Percentiles rank a stretch among this genome's conserved stretches.
These are phyloP conservation scores for Phaeosphaeria sp. DNA, from an alignment of 2,329 filamentous ascomycete species.

Conservation along the genomic window DNA sequence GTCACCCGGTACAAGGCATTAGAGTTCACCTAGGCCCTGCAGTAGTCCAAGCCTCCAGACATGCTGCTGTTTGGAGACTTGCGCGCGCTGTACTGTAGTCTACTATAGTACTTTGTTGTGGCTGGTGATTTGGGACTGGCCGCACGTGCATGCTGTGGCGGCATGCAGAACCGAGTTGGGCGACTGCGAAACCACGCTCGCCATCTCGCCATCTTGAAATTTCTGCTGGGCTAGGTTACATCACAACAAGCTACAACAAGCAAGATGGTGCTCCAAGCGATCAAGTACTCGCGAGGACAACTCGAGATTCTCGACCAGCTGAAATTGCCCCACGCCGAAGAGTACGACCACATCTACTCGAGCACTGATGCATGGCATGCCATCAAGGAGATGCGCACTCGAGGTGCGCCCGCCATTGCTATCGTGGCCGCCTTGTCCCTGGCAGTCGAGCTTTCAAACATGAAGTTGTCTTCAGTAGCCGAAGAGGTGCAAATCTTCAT, in stretches of 20 bases:
- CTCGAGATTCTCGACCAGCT: constrained; percentile 84
- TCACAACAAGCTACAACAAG: constrained; percentile 10
- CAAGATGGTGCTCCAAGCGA: constrained; percentile 71
- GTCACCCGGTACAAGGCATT: background rate
- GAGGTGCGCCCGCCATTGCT: constrained; percentile 90
- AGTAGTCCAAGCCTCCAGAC: background rate
- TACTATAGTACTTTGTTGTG: background rate
- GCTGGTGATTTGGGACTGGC: background rate
- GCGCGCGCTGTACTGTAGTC: background rate
- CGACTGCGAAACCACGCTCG: constrained; percentile 24
- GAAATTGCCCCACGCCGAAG: constrained; percentile 78
- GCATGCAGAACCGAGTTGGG: constrained; percentile 13
- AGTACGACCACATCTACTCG: constrained; percentile 75
- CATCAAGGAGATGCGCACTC: constrained; percentile 80
- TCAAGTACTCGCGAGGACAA: constrained; percentile 75
- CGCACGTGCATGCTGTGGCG: constrained; percentile 21
- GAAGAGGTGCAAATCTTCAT: constrained; percentile 74
- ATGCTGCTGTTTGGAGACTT: background rate
- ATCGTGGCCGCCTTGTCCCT: constrained; percentile 93
- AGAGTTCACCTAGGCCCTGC: background rate
- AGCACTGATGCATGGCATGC: constrained; percentile 80
- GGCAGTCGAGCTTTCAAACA: constrained; percentile 78
- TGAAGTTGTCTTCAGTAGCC: constrained; percentile 58
- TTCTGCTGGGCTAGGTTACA: constrained; percentile 13
- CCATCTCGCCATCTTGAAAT: constrained; percentile 28